Base-by-base conservation (phyloP, 306 rosid species). In the Prunus padus region DNA sequence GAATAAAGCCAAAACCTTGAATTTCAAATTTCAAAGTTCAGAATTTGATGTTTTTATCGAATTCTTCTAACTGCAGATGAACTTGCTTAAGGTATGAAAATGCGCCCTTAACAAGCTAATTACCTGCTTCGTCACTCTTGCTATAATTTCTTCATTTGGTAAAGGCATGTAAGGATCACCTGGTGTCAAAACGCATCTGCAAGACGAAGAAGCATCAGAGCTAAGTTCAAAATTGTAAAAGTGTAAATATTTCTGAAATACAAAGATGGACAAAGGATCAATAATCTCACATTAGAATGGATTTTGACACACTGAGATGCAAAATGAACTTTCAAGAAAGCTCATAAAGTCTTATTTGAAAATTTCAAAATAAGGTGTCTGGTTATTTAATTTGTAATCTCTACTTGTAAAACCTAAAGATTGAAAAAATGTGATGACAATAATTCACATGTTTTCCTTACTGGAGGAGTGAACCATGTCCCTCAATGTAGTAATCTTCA, bases 101-200 rank as follows among this genome's bases (percentile, higher is more conserved):
- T 26, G 55, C n/a, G 14, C 15, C 11, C 26, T 44, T 69, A 44
- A 72, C 15, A 70, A 72, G 81, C 30, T 72, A 82, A 42, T 63
- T 65, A 87, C 98, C 97, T 95, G 99, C 77, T 89, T 92, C 16
- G 89, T 75, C 69, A 95, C 99, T 88, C 93, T 92, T 54, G 95
- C 79, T 77, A 92, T 85, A 65, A 95, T 95, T 85, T 92, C 95
- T 0, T 92, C 99, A 57, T 95, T 95, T 51, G 85, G 89, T 69
- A 92, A 87, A 72, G 97, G 96, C 99, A 95, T 95, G 92, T 95
- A 95, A 56, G 99, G 99, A 86, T 92, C 99, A 61, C 99, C 99
- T 3, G 99, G 99, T 0, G 99, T 95, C 76, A 92, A 79, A 81
- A 95, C 99, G 82, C 99, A 95, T 78, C 99, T 95, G 91, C 76